Evolutionary conservation across 1,284 basidiomycete genomes (phyloP).

Genomic region (Sporisorium sorghi): DNA sequence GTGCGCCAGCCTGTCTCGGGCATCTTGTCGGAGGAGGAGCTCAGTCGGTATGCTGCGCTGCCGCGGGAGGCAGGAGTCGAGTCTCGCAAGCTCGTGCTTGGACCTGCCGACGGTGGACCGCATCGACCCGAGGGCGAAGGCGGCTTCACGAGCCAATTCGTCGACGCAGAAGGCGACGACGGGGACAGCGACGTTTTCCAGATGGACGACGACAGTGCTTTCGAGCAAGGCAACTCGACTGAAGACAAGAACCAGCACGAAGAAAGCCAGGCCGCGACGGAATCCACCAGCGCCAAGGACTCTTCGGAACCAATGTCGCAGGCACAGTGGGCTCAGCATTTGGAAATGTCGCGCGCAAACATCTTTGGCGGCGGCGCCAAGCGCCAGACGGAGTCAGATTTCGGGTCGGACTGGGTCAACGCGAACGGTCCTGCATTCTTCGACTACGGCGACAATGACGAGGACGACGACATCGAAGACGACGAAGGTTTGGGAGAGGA

Average conservation of each 20-base stretch:
- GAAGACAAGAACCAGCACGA: slow-evolving; percentile 2
- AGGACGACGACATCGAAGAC: slow-evolving; percentile 34
- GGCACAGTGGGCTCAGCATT: slow-evolving; percentile 37
- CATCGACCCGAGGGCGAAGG: slow-evolving; percentile 44
- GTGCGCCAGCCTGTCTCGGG: slow-evolving; percentile 55
- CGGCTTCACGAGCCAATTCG: slow-evolving; percentile 33
- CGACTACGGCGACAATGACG: slow-evolving; percentile 43
- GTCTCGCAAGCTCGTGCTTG: slow-evolving; percentile 54
- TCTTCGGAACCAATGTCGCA: slow-evolving; percentile 6
- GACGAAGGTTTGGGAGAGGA: slow-evolving; percentile 38
- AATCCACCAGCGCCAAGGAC: slow-evolving; percentile 9
- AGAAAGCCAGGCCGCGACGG: slow-evolving; percentile 11
- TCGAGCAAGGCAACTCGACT: slow-evolving; percentile 3
- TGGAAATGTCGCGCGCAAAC: slow-evolving; percentile 37
- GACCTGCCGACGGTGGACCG: slow-evolving; percentile 60
- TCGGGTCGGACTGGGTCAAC: slow-evolving; percentile 37
- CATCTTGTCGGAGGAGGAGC: slow-evolving; percentile 40
- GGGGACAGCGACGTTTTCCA: slow-evolving; percentile 37
- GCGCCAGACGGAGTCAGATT: slow-evolving; percentile 23
- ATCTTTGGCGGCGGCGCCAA: slow-evolving; percentile 39
- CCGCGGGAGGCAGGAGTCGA: slow-evolving; percentile 5
- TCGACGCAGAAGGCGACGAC: slow-evolving; percentile 30
- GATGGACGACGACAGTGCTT: slow-evolving; percentile 42
- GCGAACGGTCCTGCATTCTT: slow-evolving; percentile 45
- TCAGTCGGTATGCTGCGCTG: slow-evolving; percentile 7